Conservation (phyloP, 805 yeast genomes). For the Blastobotrys mokoenaii region DNA sequence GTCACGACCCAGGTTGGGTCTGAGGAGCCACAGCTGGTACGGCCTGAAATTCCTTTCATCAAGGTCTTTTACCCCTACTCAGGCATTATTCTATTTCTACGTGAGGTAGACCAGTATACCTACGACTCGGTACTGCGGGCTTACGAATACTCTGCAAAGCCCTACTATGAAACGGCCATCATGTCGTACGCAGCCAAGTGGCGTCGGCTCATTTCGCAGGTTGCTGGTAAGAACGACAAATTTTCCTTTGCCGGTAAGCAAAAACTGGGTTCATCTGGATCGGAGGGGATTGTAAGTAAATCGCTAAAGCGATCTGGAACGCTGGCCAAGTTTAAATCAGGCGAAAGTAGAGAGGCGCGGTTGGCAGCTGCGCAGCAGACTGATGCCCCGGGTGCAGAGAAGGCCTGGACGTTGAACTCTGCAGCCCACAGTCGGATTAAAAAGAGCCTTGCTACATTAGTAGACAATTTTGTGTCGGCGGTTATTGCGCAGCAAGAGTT, state of each 20-base stretch:
- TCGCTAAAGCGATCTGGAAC: conserved; percentile 20
- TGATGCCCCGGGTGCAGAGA: conserved; percentile 1
- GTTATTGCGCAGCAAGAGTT: conserved; percentile 38
- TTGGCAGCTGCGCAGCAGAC: neutral
- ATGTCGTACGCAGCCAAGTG: conserved; percentile 25
- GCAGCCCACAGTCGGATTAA: conserved; percentile 6
- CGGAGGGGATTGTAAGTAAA: conserved; percentile 7
- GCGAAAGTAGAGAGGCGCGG: conserved; percentile 1
- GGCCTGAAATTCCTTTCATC: conserved; percentile 20
- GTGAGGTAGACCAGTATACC: conserved; percentile 42
- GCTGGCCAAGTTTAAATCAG: conserved; percentile 13
- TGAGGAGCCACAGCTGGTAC: conserved; percentile 11
- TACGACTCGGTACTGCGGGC: conserved; percentile 36
- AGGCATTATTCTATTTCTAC: conserved; percentile 49
- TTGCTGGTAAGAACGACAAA: conserved; percentile 10
- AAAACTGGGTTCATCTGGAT: neutral
- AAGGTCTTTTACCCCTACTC: conserved; percentile 30
- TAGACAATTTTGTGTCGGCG: conserved; percentile 8
- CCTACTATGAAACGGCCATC: conserved; percentile 31
- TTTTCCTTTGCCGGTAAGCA: conserved; percentile 10
- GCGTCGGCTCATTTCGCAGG: conserved; percentile 14
- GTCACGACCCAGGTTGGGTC: conserved; percentile 5
- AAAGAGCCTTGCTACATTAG: conserved; percentile 1
- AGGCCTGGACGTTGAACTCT: conserved; percentile 6
- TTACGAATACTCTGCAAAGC: conserved; percentile 33